Conservation (phyloP, 306 rosid species). For the Castanospermum australe region DNA sequence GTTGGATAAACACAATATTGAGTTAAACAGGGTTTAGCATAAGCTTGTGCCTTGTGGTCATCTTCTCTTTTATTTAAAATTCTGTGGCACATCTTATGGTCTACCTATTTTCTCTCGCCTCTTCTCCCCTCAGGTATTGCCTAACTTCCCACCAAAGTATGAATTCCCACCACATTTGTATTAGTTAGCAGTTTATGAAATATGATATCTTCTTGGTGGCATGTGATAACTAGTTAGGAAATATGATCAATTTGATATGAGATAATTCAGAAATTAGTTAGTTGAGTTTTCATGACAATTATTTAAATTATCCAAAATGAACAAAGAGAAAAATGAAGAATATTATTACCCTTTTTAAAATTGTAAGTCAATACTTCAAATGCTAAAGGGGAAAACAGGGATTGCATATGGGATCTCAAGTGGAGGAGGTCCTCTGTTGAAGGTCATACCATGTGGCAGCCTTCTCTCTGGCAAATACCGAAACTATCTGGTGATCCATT, state of each 20-base stretch:
- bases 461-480: neutral
- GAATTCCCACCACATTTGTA: neutral
- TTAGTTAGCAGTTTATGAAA: neutral
- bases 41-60: neutral
- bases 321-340: neutral
- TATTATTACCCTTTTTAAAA: neutral
- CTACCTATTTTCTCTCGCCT: neutral
- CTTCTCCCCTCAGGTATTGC: neutral
- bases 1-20: constrained; percentile 58
- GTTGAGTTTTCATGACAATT: neutral
- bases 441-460: neutral
- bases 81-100: neutral
- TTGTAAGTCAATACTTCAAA: neutral
- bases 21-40: constrained; percentile 73
- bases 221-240: neutral
- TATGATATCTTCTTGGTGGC: neutral
- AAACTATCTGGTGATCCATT: neutral
- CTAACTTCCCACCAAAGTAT: neutral
- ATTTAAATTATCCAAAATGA: neutral
- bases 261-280: neutral
- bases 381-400: neutral
- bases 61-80: neutral
- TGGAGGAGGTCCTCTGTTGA: neutral
- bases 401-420: neutral
- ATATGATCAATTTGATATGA: neutral